Conservation (phyloP, 257 asterid species). For the Coffea canephora region DNA sequence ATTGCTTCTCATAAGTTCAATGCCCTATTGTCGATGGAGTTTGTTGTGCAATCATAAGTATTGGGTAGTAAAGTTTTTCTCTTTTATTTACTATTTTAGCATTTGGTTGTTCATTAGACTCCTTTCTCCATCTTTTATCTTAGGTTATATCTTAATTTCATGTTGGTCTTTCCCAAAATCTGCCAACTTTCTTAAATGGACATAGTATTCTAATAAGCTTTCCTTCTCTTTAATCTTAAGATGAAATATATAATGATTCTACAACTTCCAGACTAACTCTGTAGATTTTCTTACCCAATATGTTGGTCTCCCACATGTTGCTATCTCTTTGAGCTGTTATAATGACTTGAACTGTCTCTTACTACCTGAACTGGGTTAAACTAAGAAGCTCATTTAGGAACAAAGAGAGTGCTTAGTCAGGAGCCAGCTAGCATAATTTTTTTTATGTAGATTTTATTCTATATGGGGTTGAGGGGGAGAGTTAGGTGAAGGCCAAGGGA, state of each 20-base stretch:
- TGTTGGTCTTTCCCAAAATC: background rate
- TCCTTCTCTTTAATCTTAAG: background rate
- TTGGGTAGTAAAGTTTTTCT: background rate
- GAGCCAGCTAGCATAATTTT: too few species aligned
- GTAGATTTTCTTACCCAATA: background rate
- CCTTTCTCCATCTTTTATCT: background rate
- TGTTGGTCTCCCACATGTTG: background rate
- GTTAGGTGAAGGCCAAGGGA: too few species aligned
- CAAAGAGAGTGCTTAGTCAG: too few species aligned
- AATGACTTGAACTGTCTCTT: background rate
- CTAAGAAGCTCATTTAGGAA: background rate
- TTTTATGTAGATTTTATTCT: too few species aligned
- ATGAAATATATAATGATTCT: too few species aligned
- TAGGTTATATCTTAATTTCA: background rate
- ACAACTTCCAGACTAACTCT: background rate
- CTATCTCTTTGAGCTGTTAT: background rate
- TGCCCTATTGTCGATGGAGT: background rate
- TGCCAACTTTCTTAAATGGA: background rate
- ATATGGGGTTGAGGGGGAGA: too few species aligned
- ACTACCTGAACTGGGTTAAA: background rate
- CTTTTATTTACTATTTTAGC: background rate
- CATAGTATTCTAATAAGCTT: background rate
- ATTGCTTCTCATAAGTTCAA: too few species aligned
- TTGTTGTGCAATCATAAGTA: background rate
- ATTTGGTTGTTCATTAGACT: background rate